Conservation (phyloP, 75 land plant genomes). For the Ceratopteris richardii region DNA sequence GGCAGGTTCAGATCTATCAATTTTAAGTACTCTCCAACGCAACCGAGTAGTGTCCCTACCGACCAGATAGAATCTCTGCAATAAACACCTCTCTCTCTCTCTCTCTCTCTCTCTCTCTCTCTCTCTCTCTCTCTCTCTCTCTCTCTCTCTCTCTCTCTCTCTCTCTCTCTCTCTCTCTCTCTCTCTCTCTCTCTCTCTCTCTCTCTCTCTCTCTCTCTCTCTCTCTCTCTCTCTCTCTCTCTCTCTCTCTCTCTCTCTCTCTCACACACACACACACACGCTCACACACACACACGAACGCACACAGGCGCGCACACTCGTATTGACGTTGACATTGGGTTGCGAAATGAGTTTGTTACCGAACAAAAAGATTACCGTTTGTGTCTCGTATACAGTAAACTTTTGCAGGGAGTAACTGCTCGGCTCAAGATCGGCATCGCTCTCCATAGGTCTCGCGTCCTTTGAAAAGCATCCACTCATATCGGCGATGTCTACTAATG, state of each 20-base stretch:
- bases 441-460: conserved; percentile 2
- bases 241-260: no score
- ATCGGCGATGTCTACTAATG: background rate
- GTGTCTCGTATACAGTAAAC: conserved; percentile 63
- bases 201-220: no score
- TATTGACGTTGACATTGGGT: no score
- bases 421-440: conserved; percentile 40
- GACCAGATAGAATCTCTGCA: conserved; percentile 74
- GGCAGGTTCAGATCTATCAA: conserved; percentile 51
- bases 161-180: background rate
- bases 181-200: background rate
- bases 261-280: no score
- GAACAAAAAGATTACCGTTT: conserved; percentile 32
- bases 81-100: conserved; percentile 5
- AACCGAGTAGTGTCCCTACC: conserved; percentile 57
- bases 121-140: background rate
- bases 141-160: background rate
- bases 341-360: background rate
- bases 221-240: no score
- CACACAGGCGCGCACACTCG: no score
- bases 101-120: background rate
- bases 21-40: conserved; percentile 67
- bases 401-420: conserved; percentile 29
- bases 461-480: conserved; percentile 2
- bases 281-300: no score